Conservation (phyloP, 768 basidiomycete genomes). For the Scleroderma bovista region DNA sequence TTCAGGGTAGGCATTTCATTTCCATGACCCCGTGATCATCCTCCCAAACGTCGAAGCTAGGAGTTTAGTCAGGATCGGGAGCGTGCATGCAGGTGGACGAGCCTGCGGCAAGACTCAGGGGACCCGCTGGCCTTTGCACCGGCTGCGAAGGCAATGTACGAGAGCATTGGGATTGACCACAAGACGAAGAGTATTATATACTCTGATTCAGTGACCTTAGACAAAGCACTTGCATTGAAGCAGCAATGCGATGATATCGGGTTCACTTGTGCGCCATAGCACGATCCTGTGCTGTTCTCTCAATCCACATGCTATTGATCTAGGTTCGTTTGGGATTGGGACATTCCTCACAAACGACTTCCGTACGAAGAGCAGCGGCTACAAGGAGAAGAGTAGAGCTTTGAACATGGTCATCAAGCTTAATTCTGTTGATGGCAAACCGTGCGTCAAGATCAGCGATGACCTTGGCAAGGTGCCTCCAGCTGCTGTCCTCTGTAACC, state of each 20-base stretch:
- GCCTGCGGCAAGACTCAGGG: slow-evolving; percentile 91
- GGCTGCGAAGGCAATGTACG: slow-evolving; percentile 66
- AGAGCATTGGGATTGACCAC: slow-evolving; percentile 61
- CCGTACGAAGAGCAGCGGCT: slow-evolving; percentile 34
- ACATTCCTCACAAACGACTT: slow-evolving; percentile 93
- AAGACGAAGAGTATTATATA: slow-evolving; percentile 69
- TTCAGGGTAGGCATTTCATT: slow-evolving; percentile 51
- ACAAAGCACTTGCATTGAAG: slow-evolving; percentile 65
- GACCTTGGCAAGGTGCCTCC: slow-evolving; percentile 72
- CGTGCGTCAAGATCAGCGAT: slow-evolving; percentile 93
- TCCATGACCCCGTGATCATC: background rate
- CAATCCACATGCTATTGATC: background rate
- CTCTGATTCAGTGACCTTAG: slow-evolving; percentile 74
- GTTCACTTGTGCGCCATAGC: slow-evolving; percentile 44
- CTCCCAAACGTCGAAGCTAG: slow-evolving; percentile 26
- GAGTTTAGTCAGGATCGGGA: slow-evolving; percentile 53
- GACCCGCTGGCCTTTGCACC: slow-evolving; percentile 80
- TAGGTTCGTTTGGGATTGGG: slow-evolving; percentile 91
- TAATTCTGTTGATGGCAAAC: slow-evolving; percentile 59
- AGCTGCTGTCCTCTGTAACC: background rate
- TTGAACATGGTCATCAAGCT: slow-evolving; percentile 97
- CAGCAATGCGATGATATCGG: slow-evolving; percentile 70
- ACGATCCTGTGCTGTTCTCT: background rate
- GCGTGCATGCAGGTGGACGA: slow-evolving; percentile 68
- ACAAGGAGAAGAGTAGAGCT: slow-evolving; percentile 64